A percentile compares a stretch with the other conserved stretches of the same genome.
phyloP scores from a whole-genome alignment of 2,329 filamentous ascomycete species.

The Colletotrichum sp. region DNA sequence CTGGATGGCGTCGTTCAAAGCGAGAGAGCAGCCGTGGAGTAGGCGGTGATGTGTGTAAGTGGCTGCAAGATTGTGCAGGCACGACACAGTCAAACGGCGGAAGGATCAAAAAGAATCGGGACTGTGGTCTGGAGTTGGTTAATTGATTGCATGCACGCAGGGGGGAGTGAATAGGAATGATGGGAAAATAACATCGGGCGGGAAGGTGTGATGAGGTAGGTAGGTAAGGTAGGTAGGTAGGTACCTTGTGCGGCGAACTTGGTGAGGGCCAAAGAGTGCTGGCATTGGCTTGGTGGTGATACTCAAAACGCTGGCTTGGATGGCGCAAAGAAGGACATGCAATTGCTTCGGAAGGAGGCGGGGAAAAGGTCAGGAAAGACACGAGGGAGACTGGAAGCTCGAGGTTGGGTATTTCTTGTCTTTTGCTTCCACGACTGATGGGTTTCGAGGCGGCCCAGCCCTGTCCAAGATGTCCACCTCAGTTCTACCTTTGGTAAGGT shows the following conservation, averaged over 20 bases:
- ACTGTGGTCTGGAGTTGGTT: not conserved
- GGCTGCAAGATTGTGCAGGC: not conserved
- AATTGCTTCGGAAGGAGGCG: not conserved
- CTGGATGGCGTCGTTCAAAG: not conserved
- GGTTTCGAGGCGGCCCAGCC: not conserved
- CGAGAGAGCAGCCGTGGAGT: not conserved
- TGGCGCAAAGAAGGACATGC: not conserved
- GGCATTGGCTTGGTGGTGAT: not conserved
- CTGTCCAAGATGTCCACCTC: not conserved
- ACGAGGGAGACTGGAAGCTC: not conserved
- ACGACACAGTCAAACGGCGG: not conserved
- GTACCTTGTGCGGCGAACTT: not conserved
- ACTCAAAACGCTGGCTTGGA: not conserved
- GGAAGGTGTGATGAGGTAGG: not conserved
- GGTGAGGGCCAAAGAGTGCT: too few relatives aligned
- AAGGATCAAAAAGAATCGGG: not conserved
- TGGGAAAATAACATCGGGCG: not conserved
- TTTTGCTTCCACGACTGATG: not conserved
- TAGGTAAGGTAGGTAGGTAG: not conserved
- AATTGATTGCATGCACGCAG: not conserved
- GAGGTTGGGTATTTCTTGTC: not conserved
- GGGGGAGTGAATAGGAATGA: not conserved
- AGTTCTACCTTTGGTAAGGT: not conserved
- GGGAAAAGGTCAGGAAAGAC: not conserved
- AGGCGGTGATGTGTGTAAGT: not conserved